Percentiles rank a stretch among this genome's conserved stretches.
Evolutionary conservation across 139 green algal species (phyloP).

Genomic region (Pseudopediastrum boryanum): DNA sequence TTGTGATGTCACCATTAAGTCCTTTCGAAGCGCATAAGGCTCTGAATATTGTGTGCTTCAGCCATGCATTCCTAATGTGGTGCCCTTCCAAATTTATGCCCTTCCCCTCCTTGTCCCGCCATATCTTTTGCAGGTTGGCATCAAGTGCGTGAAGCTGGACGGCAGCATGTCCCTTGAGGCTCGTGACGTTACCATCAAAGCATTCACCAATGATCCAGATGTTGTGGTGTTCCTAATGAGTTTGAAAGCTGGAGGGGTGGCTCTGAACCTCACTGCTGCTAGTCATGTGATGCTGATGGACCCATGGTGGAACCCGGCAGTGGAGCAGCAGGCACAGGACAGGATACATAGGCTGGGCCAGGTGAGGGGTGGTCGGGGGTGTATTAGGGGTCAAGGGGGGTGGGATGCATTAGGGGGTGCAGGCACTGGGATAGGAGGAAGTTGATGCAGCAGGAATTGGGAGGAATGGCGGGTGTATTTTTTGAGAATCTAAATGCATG

Average conservation of each 20-base stretch:
- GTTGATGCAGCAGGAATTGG: no score
- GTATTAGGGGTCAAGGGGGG: no score
- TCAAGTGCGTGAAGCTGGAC: constrained; percentile 82
- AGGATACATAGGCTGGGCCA: constrained; percentile 77
- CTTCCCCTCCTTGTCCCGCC: background rate
- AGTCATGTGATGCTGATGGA: constrained; percentile 87
- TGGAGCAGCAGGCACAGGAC: constrained; percentile 73
- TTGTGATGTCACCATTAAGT: no score
- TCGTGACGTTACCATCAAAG: constrained; percentile 74
- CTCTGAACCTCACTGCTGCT: constrained; percentile 89
- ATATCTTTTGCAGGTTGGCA: constrained; percentile 63
- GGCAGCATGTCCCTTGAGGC: constrained; percentile 83
- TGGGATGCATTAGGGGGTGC: no score
- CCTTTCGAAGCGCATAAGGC: no score
- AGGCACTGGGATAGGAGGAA: no score
- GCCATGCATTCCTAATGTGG: no score
- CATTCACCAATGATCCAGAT: constrained; percentile 81
- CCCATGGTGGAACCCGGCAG: constrained; percentile 78
- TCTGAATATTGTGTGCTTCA: no score
- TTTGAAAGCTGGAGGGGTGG: constrained; percentile 83
- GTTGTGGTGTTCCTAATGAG: constrained; percentile 83
- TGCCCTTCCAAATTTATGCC: background rate
- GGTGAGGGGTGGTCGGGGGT: constrained; percentile 21
- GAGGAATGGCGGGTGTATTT: no score
- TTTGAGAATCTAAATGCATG: no score